Base-by-base conservation (phyloP, 805 yeast genomes). In the Yarrowia alimentaria region DNA sequence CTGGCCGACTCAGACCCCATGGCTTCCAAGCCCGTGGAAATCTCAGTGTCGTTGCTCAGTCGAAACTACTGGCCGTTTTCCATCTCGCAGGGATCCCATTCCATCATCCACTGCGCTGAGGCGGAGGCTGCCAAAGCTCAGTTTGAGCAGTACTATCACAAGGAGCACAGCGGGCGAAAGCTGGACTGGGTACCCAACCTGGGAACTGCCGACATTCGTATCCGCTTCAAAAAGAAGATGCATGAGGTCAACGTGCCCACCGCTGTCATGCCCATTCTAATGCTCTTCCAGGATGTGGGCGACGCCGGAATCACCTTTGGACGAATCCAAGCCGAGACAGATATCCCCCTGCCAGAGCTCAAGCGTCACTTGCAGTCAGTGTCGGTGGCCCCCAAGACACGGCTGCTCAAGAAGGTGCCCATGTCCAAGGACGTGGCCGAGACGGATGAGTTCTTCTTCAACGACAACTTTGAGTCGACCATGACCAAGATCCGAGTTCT, bases 211-310 rank as follows among this genome's bases (percentile, higher is more conserved):
- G 97, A 90, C 59, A 72, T 91, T 51, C 73, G 84, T 47, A 81
- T 84, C 58, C 74, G 80, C 26, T 85, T 82, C 57, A 80, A 83
- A 5, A 75, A 80, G 24, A 76, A 78, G 40, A 76, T 83, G 1
- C 90, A 91, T 61, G 90, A 85, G 53, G 75, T 90, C 33, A 85
- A 80, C 55, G 75, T 89, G 78, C 82, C 96, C 0, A 75, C 94
- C 0, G 80, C 81, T 57, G 83, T 95, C 10, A 90, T 85, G n/a
- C 68, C 85, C 0, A 79, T 93, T 19, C 75, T 91, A 63, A 64
- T 86, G 51, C 73, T 89, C 32, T 91, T 93, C 64, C 77, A 76
- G 50, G 83, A 81, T 24, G 70, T 75, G 34, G 58, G 56, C 11
- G 64, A 63, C 18, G 58, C 72, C 35, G 67, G 68, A 38, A 73